phyloP scores from a whole-genome alignment of 2,329 filamentous ascomycete genomes.

The Xylaria sp. region DNA sequence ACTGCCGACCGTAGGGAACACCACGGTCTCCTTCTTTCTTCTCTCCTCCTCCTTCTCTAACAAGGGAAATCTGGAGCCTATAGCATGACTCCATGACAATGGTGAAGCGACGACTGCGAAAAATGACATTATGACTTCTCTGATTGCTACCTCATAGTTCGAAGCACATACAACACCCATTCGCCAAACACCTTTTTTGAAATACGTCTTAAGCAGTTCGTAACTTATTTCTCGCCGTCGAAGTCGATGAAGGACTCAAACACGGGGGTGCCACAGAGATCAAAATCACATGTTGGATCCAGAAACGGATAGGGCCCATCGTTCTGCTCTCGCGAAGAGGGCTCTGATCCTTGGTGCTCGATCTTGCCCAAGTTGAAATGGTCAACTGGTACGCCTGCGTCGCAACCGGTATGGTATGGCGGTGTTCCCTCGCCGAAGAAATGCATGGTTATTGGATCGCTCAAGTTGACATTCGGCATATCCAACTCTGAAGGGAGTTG shows the following conservation, averaged over 20 bases:
- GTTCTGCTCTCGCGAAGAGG: neutral
- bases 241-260: constrained; percentile 33
- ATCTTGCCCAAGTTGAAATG: neutral
- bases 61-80: too few species aligned
- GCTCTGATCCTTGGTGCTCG: neutral
- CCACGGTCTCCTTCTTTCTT: too few species aligned
- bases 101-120: too few species aligned
- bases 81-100: too few species aligned
- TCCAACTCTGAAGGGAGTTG: constrained; percentile 40
- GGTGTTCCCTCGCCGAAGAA: constrained; percentile 25
- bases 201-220: neutral
- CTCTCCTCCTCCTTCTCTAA: too few species aligned
- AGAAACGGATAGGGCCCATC: constrained; percentile 20
- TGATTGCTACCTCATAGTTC: too few species aligned
- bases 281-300: neutral
- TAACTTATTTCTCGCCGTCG: constrained; percentile 26
- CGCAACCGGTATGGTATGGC: constrained; percentile 23
- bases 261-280: constrained; percentile 14
- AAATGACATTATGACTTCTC: too few species aligned
- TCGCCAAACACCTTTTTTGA: neutral
- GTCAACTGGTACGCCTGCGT: constrained; percentile 2
- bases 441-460: constrained; percentile 28
- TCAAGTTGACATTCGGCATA: constrained; percentile 36
- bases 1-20: too few species aligned
- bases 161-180: neutral